These are phyloP conservation scores for Solanum chiquidenum DNA, from an alignment of 257 asterid genomes.

Conservation along the genomic window DNA sequence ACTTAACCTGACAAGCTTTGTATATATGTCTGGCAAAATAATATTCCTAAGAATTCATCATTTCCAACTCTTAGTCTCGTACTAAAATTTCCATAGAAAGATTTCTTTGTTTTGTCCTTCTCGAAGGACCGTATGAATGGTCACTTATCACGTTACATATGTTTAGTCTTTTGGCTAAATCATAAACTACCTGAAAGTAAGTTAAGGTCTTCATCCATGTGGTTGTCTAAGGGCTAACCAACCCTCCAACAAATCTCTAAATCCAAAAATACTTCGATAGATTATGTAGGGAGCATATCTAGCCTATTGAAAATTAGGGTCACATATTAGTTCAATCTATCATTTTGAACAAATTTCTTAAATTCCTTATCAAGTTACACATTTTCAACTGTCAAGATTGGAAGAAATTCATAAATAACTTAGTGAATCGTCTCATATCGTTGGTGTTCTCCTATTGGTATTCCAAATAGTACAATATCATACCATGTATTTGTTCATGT, in stretches of 20 bases:
- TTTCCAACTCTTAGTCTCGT: no score
- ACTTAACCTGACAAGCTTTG: no score
- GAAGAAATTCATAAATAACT: no score
- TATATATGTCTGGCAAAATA: no score
- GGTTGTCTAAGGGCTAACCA: background rate
- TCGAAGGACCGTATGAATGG: background rate
- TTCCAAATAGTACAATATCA: background rate
- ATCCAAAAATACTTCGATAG: background rate
- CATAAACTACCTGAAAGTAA: background rate
- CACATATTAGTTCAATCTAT: background rate
- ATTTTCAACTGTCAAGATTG: no score
- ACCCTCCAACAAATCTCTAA: background rate
- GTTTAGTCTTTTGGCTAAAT: background rate
- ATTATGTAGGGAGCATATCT: background rate
- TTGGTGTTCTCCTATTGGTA: background rate
- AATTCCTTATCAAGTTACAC: background rate
- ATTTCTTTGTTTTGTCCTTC: background rate
- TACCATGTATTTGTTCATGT: background rate
- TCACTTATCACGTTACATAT: background rate
- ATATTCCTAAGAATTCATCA: no score
- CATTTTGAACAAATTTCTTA: background rate
- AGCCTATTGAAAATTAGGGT: background rate
- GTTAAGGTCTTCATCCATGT: background rate
- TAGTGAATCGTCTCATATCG: background rate
- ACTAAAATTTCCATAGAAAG: background rate